These are phyloP conservation scores for Pleurotus cornucopiae DNA, from an alignment of 768 basidiomycete species.

Conservation along the genomic window DNA sequence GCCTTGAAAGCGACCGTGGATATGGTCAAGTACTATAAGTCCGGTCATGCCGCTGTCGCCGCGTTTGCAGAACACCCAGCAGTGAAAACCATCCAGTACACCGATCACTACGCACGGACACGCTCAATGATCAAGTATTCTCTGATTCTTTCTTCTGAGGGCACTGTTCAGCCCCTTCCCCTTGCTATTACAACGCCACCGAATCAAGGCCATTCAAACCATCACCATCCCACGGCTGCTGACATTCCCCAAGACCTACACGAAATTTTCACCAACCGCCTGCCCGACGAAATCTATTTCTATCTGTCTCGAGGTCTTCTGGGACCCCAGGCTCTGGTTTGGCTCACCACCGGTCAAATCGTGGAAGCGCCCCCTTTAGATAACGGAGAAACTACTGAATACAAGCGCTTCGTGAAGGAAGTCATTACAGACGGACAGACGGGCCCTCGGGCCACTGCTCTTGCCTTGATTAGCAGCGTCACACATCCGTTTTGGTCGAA, in stretches of 20 bases:
- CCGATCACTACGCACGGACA: conserved; percentile 84
- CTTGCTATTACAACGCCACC: conserved; percentile 55
- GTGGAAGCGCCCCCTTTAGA: conserved; percentile 86
- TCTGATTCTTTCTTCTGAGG: conserved; percentile 85
- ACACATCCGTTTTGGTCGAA: conserved; percentile 78
- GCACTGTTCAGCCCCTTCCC: conserved; percentile 75
- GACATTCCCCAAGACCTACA: conserved; percentile 91
- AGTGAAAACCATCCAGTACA: conserved; percentile 76
- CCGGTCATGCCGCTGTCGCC: conserved; percentile 75
- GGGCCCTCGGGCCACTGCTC: conserved; percentile 84
- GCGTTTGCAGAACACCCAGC: conserved; percentile 77
- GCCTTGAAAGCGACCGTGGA: conserved; percentile 84
- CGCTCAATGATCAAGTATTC: conserved; percentile 91
- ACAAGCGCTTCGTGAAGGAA: conserved; percentile 92
- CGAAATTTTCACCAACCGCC: conserved; percentile 89
- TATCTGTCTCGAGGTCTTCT: conserved; percentile 92
- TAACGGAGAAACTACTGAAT: conserved; percentile 94
- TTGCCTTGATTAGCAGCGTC: conserved; percentile 84
- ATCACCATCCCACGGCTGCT: conserved; percentile 72
- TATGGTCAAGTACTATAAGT: conserved; percentile 90
- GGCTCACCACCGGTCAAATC: conserved; percentile 86
- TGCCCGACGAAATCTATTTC: conserved; percentile 96
- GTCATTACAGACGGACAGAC: conserved; percentile 94
- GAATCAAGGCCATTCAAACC: conserved; percentile 47
- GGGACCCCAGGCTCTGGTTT: conserved; percentile 87